These are phyloP conservation scores for Erodium trifolium DNA, from an alignment of 441 rosid species.

Conservation along the genomic window DNA sequence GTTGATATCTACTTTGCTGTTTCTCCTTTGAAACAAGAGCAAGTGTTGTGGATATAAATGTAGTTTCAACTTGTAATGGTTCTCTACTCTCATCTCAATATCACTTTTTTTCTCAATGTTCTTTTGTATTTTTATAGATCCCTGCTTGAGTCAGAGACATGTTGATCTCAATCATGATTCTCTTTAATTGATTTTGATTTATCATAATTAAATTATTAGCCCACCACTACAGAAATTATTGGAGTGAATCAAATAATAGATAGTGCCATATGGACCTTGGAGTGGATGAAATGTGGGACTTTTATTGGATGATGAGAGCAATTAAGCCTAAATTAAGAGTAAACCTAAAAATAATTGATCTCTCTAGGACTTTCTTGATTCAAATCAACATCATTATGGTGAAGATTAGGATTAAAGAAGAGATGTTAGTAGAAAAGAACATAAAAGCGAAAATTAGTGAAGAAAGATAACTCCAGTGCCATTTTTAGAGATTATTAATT, in stretches of 20 bases:
- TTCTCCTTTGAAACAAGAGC: constrained; percentile 19
- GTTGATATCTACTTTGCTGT: constrained; percentile 17
- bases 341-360: too few species aligned
- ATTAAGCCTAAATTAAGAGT: too few species aligned
- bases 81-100: neutral
- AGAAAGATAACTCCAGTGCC: neutral
- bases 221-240: constrained; percentile 20
- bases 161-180: constrained; percentile 6
- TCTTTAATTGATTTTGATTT: constrained; percentile 19
- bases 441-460: neutral
- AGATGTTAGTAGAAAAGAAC: neutral
- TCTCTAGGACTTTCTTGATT: too few species aligned
- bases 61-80: too few species aligned
- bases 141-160: too few species aligned
- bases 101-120: neutral
- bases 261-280: too few species aligned
- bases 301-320: too few species aligned
- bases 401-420: neutral
- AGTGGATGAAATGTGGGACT: too few species aligned
- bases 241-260: too few species aligned
- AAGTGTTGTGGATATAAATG: too few species aligned
- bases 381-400: neutral
- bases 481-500: too few species aligned
- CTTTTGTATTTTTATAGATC: too few species aligned
- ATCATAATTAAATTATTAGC: constrained; percentile 25